These are phyloP conservation scores for Candida easanensis DNA, from an alignment of 805 yeast genomes.

Conservation along the genomic window DNA sequence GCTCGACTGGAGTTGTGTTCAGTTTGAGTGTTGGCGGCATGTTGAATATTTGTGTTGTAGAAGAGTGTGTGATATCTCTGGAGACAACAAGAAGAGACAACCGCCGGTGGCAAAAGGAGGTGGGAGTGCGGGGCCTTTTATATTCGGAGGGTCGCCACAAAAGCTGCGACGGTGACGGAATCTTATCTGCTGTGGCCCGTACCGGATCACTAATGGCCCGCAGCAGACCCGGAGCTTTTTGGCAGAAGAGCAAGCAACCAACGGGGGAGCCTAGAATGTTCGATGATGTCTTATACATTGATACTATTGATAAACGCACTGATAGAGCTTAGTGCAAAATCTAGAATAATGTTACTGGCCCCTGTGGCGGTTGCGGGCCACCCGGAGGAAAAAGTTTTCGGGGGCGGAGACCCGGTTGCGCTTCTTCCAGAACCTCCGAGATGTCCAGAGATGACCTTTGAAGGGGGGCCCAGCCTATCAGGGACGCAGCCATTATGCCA, in stretches of 20 bases:
- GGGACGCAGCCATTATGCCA: too few relatives aligned
- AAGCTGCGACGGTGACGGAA: background rate
- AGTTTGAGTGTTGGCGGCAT: slow-evolving; percentile 11
- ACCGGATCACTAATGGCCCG: slow-evolving; percentile 1
- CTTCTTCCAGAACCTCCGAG: too few relatives aligned
- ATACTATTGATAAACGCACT: too few relatives aligned
- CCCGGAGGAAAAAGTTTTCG: too few relatives aligned
- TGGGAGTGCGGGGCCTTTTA: background rate
- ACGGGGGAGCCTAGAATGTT: background rate
- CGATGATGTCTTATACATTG: background rate
- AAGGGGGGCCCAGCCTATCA: too few relatives aligned
- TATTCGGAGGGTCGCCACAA: background rate
- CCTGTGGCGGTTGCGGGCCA: too few relatives aligned
- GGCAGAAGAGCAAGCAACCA: background rate
- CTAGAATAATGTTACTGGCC: too few relatives aligned
- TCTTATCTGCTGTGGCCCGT: slow-evolving; percentile 2
- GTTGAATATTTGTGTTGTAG: background rate
- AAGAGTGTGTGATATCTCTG: background rate
- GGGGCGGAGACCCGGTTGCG: too few relatives aligned
- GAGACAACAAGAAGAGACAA: background rate
- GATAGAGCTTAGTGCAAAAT: too few relatives aligned
- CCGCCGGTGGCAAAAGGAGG: background rate
- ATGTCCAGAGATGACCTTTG: too few relatives aligned
- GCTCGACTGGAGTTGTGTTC: slow-evolving; percentile 36
- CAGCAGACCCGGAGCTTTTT: background rate